Percentiles rank a stretch among this genome's conserved stretches.
Evolutionary conservation across 345 rosid species (phyloP).

Genomic region (Melaleuca alternifolia): DNA sequence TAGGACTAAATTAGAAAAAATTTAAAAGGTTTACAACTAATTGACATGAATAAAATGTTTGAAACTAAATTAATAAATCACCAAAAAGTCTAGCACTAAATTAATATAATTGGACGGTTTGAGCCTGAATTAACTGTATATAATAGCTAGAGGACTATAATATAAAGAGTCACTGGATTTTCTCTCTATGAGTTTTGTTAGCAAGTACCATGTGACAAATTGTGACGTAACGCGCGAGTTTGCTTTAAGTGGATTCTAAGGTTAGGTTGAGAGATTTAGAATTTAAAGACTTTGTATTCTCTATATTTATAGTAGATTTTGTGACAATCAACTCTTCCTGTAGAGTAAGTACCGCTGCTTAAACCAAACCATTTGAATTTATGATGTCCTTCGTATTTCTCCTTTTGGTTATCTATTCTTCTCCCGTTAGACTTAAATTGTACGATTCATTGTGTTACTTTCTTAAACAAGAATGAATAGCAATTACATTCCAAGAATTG

Average conservation of each 20-base stretch:
- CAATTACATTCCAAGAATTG: background rate
- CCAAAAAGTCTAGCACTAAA: too few species aligned
- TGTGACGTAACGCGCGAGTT: background rate
- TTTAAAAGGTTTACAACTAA: too few species aligned
- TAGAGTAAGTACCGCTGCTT: background rate
- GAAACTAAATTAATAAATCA: too few species aligned
- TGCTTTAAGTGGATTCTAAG: background rate
- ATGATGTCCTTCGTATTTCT: background rate
- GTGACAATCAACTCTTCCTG: rapidly evolving
- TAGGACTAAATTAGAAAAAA: too few species aligned
- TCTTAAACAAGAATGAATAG: background rate
- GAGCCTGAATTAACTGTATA: too few species aligned
- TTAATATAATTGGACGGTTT: too few species aligned
- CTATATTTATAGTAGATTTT: background rate
- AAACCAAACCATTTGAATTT: background rate
- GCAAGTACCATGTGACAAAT: background rate
- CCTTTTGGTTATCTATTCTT: background rate
- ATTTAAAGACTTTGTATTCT: background rate
- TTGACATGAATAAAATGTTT: too few species aligned
- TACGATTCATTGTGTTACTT: background rate
- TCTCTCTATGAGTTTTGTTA: background rate
- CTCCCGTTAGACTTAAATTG: background rate
- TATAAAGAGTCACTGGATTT: background rate
- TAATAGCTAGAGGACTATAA: too few species aligned
- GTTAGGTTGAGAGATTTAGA: background rate